Conservation (phyloP, 169 alveolate genomes). For the Plasmodium sp. region DNA sequence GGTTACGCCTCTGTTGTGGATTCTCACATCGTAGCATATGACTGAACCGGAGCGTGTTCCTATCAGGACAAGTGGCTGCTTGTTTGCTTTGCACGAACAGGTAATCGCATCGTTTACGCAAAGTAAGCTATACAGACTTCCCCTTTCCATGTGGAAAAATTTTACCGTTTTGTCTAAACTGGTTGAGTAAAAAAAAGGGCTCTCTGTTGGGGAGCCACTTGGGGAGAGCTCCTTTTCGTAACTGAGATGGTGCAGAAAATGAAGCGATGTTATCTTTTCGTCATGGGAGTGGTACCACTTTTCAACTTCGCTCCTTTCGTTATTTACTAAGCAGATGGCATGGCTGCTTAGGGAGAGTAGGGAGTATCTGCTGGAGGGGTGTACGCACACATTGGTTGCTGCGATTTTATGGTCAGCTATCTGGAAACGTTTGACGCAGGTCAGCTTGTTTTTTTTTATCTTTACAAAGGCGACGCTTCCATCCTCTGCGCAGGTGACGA, state of each 20-base stretch:
- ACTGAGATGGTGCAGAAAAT: not conserved
- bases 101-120: not conserved
- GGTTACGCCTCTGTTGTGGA: not conserved
- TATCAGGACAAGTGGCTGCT: not conserved
- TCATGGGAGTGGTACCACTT: conserved; percentile 1
- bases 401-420: conserved; percentile 5
- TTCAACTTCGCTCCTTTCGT: not conserved
- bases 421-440: conserved; percentile 6
- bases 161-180: conserved; percentile 26
- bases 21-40: conserved; percentile 8
- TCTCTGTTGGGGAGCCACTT: not conserved
- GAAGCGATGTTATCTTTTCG: conserved; percentile 19
- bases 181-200: not conserved
- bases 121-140: not conserved
- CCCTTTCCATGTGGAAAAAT: not conserved
- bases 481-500: not conserved
- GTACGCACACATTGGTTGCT: conserved; percentile 14
- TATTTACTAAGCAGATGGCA: not conserved
- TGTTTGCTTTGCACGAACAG: not conserved
- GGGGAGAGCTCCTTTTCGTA: not conserved
- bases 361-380: not conserved
- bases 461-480: not conserved
- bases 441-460: not conserved
- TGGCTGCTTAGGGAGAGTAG: not conserved
- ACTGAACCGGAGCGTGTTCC: conserved; percentile 13